Evolutionary conservation across 1,284 basidiomycete genomes (phyloP).

Genomic region (Sanghuangporus weigelae): DNA sequence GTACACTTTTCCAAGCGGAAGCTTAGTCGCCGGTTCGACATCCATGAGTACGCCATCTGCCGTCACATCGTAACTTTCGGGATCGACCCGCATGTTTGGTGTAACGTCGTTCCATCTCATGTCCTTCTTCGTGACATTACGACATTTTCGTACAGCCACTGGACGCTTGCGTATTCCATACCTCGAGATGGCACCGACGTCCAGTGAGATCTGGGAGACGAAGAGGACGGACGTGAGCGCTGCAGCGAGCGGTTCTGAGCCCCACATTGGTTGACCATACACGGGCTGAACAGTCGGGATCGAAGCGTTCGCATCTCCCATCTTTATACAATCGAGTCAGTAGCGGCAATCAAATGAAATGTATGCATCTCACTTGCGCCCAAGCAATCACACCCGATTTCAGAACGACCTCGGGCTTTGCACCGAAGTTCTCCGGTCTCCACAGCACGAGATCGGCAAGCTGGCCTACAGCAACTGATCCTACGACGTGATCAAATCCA

Average conservation of each 20-base stretch:
- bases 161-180: slow-evolving; percentile 76
- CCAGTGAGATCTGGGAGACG: slow-evolving; percentile 75
- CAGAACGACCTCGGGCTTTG: slow-evolving; percentile 87
- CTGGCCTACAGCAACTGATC: slow-evolving; percentile 77
- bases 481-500: slow-evolving; percentile 86
- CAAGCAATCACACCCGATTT: slow-evolving; percentile 94
- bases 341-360: not conserved
- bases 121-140: slow-evolving; percentile 75
- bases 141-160: slow-evolving; percentile 76
- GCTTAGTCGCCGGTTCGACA: slow-evolving; percentile 65
- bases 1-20: slow-evolving; percentile 69
- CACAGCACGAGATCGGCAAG: slow-evolving; percentile 94
- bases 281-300: slow-evolving; percentile 93
- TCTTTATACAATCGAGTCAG: slow-evolving; percentile 38
- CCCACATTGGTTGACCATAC: slow-evolving; percentile 89
- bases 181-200: slow-evolving; percentile 52
- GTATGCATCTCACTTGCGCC: slow-evolving; percentile 57
- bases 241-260: slow-evolving; percentile 66
- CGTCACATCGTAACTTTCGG: slow-evolving; percentile 85
- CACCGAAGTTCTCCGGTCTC: slow-evolving; percentile 90
- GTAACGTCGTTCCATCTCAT: slow-evolving; percentile 91
- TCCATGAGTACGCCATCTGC: slow-evolving; percentile 79
- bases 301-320: slow-evolving; percentile 91
- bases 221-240: slow-evolving; percentile 81
- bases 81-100: slow-evolving; percentile 86